phyloP scores from a whole-genome alignment of 2,329 filamentous ascomycete genomes.

The Harringtonia aguacate region DNA sequence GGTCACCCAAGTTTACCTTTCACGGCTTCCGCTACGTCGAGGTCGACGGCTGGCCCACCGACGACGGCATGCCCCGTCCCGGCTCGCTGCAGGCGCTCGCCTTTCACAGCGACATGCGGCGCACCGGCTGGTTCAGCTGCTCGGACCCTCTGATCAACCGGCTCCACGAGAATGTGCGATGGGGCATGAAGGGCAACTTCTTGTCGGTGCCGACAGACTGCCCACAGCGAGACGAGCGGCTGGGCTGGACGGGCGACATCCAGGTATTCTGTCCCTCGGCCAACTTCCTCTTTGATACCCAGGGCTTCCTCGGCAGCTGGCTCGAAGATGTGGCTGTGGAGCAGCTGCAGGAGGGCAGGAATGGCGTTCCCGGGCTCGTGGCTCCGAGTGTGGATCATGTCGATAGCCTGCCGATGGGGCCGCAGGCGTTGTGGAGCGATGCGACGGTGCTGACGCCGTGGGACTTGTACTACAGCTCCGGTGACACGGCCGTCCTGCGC shows the following conservation, averaged over 20 bases:
- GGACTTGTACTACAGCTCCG: slow-evolving; percentile 17
- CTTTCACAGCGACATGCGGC: slow-evolving; percentile 39
- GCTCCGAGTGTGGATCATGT: slow-evolving; percentile 10
- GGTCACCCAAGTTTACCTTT: slow-evolving; percentile 39
- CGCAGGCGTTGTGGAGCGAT: slow-evolving; percentile 18
- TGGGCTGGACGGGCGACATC: slow-evolving; percentile 43
- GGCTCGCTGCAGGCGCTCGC: slow-evolving; percentile 12
- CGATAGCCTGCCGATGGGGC: not conserved
- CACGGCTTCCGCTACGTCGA: slow-evolving; percentile 42
- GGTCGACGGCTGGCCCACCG: slow-evolving; percentile 29
- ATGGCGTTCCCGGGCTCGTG: slow-evolving; percentile 14
- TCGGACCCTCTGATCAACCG: slow-evolving; percentile 41
- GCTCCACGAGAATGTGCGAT: slow-evolving; percentile 42
- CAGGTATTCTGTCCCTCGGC: slow-evolving; percentile 39
- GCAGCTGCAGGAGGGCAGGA: not conserved
- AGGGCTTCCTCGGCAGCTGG: slow-evolving; percentile 39
- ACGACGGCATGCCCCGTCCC: slow-evolving; percentile 10
- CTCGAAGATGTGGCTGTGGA: slow-evolving; percentile 30
- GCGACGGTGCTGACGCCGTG: slow-evolving; percentile 18
- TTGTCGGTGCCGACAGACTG: slow-evolving; percentile 46
- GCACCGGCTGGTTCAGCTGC: slow-evolving; percentile 38
- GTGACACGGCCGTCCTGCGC: slow-evolving; percentile 19
- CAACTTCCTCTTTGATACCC: slow-evolving; percentile 41
- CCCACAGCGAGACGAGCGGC: slow-evolving; percentile 42
- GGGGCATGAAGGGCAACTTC: slow-evolving; percentile 51